Evolutionary conservation across 192 early-diverging fungal genomes (phyloP).

Genomic region (Entomortierella parvispora): DNA sequence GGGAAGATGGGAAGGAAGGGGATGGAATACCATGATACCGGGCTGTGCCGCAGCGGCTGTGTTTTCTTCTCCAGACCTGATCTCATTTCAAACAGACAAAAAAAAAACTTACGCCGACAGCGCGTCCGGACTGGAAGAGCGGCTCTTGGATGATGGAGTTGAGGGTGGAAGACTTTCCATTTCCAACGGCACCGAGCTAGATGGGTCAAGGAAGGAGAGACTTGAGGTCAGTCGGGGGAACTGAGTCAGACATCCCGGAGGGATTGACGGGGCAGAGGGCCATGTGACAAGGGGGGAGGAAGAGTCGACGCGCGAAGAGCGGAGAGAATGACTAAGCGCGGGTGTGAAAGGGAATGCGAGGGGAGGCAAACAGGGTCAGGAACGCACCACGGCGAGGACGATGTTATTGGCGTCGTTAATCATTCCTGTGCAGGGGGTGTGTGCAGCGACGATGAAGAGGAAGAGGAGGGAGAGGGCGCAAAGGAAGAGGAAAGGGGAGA

Average conservation of each 20-base stretch:
- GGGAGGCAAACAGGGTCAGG: background rate
- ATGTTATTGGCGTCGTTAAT: slow-evolving; percentile 56
- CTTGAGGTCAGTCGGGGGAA: background rate
- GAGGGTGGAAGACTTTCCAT: slow-evolving; percentile 61
- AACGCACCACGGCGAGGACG: slow-evolving; percentile 40
- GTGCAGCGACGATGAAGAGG: background rate
- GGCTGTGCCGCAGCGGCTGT: background rate
- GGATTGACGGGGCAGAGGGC: background rate
- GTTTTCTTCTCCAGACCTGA: background rate
- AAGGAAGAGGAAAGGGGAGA: background rate
- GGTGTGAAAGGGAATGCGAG: background rate
- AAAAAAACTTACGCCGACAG: slow-evolving; percentile 49
- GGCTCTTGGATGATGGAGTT: slow-evolving; percentile 61
- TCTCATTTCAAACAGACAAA: background rate
- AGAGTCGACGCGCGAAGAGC: background rate
- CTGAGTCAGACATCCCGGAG: background rate
- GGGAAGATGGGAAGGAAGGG: background rate
- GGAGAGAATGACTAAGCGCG: background rate
- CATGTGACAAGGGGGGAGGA: background rate
- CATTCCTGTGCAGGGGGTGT: slow-evolving; percentile 10
- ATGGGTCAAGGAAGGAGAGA: background rate
- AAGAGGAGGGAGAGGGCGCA: background rate
- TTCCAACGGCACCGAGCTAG: slow-evolving; percentile 59
- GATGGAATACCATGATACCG: background rate
- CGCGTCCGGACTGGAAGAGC: slow-evolving; percentile 55